A percentile compares a stretch with the other conserved stretches of the same genome.
Evolutionary conservation across 1,284 basidiomycete genomes (phyloP).

Genomic region (Ceratorhiza oryzae-sativae): DNA sequence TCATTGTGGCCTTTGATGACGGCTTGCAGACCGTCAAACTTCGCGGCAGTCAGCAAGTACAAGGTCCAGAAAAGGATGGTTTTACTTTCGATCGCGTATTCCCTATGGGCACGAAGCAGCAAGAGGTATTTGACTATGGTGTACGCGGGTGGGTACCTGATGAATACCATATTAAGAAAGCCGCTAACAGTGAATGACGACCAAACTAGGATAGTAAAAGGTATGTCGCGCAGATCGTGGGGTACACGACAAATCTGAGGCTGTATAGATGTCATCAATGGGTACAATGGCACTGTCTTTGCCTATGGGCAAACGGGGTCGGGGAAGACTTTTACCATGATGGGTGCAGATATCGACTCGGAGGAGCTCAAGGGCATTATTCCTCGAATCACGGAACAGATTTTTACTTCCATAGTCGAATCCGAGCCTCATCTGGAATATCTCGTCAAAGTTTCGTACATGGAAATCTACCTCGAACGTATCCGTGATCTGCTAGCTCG

Average conservation of each 20-base stretch:
- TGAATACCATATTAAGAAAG: constrained; percentile 35
- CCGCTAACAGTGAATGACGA: background rate
- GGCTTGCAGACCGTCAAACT: constrained; percentile 83
- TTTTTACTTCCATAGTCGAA: constrained; percentile 96
- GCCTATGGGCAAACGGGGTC: constrained; percentile 99
- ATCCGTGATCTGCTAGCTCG: constrained; percentile 96
- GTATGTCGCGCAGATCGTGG: constrained; percentile 52
- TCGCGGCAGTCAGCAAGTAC: constrained; percentile 68
- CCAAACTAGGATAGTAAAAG: constrained; percentile 73
- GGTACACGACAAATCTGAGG: constrained; percentile 36
- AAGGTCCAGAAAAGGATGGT: constrained; percentile 86
- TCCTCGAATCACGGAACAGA: constrained; percentile 98
- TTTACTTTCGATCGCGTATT: constrained; percentile 99
- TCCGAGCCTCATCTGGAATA: constrained; percentile 97
- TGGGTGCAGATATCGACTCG: constrained; percentile 98
- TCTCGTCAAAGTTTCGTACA: constrained; percentile 99
- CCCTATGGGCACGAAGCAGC: constrained; percentile 88
- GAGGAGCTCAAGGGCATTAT: constrained; percentile 94
- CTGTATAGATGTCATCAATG: constrained; percentile 89
- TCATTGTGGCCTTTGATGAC: constrained; percentile 90
- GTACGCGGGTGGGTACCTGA: constrained; percentile 83
- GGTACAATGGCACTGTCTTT: constrained; percentile 98
- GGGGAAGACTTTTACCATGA: constrained; percentile 98
- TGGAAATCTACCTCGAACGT: constrained; percentile 99
- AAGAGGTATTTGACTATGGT: constrained; percentile 98